Evolutionary conservation across 495 filamentous ascomycete species (phyloP).

Genomic region (Daldinia bambusicola): DNA sequence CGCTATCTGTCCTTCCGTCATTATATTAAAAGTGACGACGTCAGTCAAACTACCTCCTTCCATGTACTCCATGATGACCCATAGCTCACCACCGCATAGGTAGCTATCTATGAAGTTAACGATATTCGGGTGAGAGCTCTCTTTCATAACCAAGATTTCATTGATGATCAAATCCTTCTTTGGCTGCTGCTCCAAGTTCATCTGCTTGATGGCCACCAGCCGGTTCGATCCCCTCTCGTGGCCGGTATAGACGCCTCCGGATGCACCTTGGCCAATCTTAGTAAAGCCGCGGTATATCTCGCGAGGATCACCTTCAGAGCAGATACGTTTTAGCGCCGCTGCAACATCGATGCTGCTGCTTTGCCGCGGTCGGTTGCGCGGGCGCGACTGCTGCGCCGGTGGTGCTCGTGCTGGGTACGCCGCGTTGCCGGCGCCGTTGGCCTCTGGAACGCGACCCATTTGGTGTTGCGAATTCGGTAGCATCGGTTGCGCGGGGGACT

Average conservation of each 20-base stretch:
- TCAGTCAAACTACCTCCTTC: constrained; percentile 97
- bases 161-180: constrained; percentile 99
- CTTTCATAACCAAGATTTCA: constrained; percentile 99
- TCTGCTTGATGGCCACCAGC: constrained; percentile 98
- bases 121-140: constrained; percentile 97
- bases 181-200: constrained; percentile 97
- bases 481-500: constrained; percentile 59
- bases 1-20: constrained; percentile 96
- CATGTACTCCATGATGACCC: constrained; percentile 99
- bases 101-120: constrained; percentile 99
- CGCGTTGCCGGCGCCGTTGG: constrained; percentile 65
- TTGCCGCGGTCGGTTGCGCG: constrained; percentile 79
- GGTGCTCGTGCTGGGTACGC: constrained; percentile 54
- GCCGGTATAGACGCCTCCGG: constrained; percentile 93
- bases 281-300: constrained; percentile 86
- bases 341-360: constrained; percentile 82
- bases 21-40: constrained; percentile 98
- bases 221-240: constrained; percentile 84
- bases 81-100: constrained; percentile 85
- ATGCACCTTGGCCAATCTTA: constrained; percentile 98
- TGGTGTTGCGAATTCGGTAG: constrained; percentile 67
- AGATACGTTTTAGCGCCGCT: constrained; percentile 83
- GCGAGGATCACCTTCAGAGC: constrained; percentile 86
- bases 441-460: constrained; percentile 62
- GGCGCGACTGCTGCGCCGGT: constrained; percentile 67